phyloP scores from a whole-genome alignment of 1,284 basidiomycete genomes.

The Dichomitus squalens region DNA sequence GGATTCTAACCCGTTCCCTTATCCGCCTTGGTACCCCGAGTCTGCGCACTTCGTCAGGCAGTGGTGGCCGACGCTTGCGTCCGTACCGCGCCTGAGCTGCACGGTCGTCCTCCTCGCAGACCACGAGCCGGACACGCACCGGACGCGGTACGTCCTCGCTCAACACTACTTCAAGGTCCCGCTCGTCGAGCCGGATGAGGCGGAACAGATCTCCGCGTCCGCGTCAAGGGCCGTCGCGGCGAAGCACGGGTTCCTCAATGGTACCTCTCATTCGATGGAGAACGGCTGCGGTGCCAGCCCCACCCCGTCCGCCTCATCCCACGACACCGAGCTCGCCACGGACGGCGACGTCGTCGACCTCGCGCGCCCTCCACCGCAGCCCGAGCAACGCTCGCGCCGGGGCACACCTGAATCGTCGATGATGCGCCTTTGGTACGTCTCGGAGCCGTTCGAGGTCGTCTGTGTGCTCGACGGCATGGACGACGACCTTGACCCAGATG shows the following conservation, averaged over 20 bases:
- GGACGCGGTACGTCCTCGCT: constrained; percentile 64
- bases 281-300: constrained; percentile 6
- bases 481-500: constrained; percentile 35
- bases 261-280: background rate
- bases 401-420: constrained; percentile 32
- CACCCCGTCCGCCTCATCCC: constrained; percentile 4
- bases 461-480: constrained; percentile 55
- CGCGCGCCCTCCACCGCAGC: background rate
- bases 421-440: constrained; percentile 71
- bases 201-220: constrained; percentile 6
- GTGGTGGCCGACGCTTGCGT: constrained; percentile 71
- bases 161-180: constrained; percentile 78
- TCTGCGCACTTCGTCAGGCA: constrained; percentile 75
- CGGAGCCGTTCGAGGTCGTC: constrained; percentile 69
- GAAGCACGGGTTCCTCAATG: background rate
- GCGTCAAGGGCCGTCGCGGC: constrained; percentile 13
- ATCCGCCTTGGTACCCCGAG: constrained; percentile 61
- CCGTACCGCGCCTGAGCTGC: constrained; percentile 64
- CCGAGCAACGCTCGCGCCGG: constrained; percentile 5
- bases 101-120: constrained; percentile 68
- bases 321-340: background rate
- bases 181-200: constrained; percentile 26
- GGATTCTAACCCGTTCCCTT: constrained; percentile 28
- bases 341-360: background rate
- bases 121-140: constrained; percentile 58